Conservation (phyloP, 2,329 filamentous ascomycete genomes). For the Fusarium falciforme region DNA sequence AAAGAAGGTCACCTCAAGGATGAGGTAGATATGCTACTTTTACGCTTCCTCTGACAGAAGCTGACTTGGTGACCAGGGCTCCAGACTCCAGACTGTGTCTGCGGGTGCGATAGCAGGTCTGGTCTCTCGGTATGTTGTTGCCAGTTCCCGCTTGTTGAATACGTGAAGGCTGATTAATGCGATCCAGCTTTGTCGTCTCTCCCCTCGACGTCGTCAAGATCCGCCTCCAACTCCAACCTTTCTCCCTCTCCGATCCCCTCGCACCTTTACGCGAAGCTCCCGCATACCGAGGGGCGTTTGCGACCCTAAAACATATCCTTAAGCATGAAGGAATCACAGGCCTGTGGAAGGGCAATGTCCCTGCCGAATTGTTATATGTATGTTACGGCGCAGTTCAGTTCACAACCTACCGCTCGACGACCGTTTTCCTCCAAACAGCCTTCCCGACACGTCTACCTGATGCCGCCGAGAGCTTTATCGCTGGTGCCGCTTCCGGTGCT, state of each 20-base stretch:
- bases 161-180: conserved; percentile 22
- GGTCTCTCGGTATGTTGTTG: conserved; percentile 78
- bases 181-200: conserved; percentile 84
- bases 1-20: conserved; percentile 63
- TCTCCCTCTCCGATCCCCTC: conserved; percentile 81
- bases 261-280: conserved; percentile 64
- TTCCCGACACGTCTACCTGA: conserved; percentile 65
- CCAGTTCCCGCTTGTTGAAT: not conserved
- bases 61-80: conserved; percentile 56
- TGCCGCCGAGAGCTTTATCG: conserved; percentile 81
- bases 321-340: conserved; percentile 84
- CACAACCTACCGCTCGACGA: conserved; percentile 82
- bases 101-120: conserved; percentile 79
- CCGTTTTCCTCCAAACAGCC: conserved; percentile 71
- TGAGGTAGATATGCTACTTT: conserved; percentile 58
- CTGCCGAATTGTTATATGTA: conserved; percentile 93
- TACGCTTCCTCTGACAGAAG: not conserved
- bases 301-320: conserved; percentile 81
- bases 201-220: conserved; percentile 99
- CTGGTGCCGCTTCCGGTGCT: conserved; percentile 85
- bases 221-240: conserved; percentile 91
- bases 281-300: conserved; percentile 79
- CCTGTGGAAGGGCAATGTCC: conserved; percentile 98
- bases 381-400: conserved; percentile 93
- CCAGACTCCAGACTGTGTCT: conserved; percentile 65